phyloP scores from a whole-genome alignment of 139 green algal genomes.

The Coccomyxa sp. region DNA sequence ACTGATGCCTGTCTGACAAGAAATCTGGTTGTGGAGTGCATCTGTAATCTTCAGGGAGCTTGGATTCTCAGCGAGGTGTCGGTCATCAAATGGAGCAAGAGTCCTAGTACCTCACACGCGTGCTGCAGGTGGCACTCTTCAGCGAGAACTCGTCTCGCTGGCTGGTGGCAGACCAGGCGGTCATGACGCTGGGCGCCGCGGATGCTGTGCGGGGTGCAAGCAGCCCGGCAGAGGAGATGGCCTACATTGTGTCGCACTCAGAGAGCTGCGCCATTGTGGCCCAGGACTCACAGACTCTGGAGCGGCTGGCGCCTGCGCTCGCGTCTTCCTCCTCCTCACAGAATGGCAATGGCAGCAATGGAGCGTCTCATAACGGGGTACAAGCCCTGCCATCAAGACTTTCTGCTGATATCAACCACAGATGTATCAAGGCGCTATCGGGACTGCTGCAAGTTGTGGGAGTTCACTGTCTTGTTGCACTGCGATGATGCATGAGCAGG shows the following conservation, averaged over 20 bases:
- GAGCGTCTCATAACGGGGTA: not conserved
- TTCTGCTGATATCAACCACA: no score
- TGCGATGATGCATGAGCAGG: no score
- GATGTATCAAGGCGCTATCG: no score
- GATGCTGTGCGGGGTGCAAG: conserved; percentile 60
- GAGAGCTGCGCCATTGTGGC: conserved; percentile 50
- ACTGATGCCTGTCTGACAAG: not conserved
- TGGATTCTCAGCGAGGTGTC: not conserved
- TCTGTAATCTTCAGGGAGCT: not conserved
- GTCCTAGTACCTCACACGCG: not conserved
- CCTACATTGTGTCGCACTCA: conserved; percentile 73
- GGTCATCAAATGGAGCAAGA: not conserved
- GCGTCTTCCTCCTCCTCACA: not conserved
- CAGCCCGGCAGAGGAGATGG: conserved; percentile 70
- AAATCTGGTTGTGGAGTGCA: not conserved
- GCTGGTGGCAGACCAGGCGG: conserved; percentile 83
- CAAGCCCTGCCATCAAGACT: no score
- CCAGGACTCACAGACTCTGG: conserved; percentile 67
- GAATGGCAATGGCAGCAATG: not conserved
- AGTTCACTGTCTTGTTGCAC: no score
- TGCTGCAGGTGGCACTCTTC: conserved; percentile 69
- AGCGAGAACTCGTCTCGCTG: conserved; percentile 76
- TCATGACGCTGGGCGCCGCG: conserved; percentile 51
- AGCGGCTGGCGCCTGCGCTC: conserved; percentile 55
- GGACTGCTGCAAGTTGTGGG: no score